These are phyloP conservation scores for Kodamaea nitidulidarum DNA, from an alignment of 805 yeast species.

Conservation along the genomic window DNA sequence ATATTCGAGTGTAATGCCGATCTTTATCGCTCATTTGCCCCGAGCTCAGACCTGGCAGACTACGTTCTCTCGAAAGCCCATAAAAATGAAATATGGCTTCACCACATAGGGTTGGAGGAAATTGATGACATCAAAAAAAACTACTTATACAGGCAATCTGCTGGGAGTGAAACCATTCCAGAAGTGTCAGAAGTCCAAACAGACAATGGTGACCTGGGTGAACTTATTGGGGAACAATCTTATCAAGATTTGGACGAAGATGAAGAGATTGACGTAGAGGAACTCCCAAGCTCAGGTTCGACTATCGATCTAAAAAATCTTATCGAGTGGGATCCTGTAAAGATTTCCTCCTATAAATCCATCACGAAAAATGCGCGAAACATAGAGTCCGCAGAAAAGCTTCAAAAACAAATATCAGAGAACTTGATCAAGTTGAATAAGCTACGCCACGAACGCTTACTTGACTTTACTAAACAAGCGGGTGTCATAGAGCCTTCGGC, in stretches of 20 bases:
- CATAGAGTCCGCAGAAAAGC: conserved; percentile 25
- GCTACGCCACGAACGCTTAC: conserved; percentile 38
- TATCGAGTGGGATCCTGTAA: conserved; percentile 34
- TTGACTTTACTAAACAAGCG: conserved; percentile 14
- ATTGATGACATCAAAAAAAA: conserved; percentile 24
- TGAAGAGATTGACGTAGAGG: conserved; percentile 11
- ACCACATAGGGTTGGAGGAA: conserved; percentile 34
- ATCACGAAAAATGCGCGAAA: conserved; percentile 23
- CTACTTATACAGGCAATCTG: conserved; percentile 10
- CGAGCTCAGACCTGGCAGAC: conserved; percentile 31
- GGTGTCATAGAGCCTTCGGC: conserved; percentile 22
- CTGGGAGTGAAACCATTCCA: not conserved
- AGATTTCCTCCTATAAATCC: conserved; percentile 19
- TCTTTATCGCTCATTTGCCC: conserved; percentile 34
- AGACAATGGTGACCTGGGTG: not conserved
- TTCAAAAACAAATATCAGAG: conserved; percentile 34
- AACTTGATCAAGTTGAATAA: conserved; percentile 33
- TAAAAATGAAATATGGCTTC: conserved; percentile 36
- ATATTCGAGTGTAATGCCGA: conserved; percentile 20
- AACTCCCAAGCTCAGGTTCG: conserved; percentile 3
- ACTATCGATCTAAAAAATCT: conserved; percentile 30
- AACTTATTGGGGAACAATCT: conserved; percentile 9
- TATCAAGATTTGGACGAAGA: conserved; percentile 12
- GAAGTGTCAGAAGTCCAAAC: not conserved
- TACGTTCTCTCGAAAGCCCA: conserved; percentile 29